A percentile compares a stretch with the other conserved stretches of the same genome.
Evolutionary conservation across 1,284 basidiomycete species (phyloP).

Genomic region (Salmacisia buchloeana): DNA sequence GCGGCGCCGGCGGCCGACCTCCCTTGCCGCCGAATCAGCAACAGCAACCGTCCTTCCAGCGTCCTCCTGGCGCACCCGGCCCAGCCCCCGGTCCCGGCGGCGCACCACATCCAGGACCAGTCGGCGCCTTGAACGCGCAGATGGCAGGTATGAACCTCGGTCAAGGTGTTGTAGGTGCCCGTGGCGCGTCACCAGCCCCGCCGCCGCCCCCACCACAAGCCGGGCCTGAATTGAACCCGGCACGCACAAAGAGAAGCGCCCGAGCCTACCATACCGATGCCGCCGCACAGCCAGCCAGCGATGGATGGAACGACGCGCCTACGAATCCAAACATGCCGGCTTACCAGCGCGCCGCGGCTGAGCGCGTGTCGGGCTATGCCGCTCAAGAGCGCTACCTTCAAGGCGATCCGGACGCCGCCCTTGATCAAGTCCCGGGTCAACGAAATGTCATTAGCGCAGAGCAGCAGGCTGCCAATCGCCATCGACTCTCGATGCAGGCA

Average conservation of each 20-base stretch:
- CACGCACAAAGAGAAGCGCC: slow-evolving; percentile 43
- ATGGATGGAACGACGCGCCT: slow-evolving; percentile 42
- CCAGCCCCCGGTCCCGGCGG: slow-evolving; percentile 9
- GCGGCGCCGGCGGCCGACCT: slow-evolving; percentile 12
- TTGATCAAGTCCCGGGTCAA: slow-evolving; percentile 48
- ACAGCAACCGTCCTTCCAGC: slow-evolving; percentile 17
- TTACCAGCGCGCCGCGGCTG: slow-evolving; percentile 45
- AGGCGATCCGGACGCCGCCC: slow-evolving; percentile 27
- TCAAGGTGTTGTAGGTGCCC: not conserved
- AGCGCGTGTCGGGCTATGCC: slow-evolving; percentile 30
- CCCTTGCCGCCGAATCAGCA: slow-evolving; percentile 20
- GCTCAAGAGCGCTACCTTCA: slow-evolving; percentile 15
- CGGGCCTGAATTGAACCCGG: slow-evolving; percentile 22
- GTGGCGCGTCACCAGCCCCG: not conserved
- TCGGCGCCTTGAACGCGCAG: slow-evolving; percentile 17
- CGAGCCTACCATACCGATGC: slow-evolving; percentile 49
- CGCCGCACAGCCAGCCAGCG: slow-evolving; percentile 16
- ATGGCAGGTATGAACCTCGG: slow-evolving; percentile 29
- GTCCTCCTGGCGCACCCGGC: slow-evolving; percentile 12
- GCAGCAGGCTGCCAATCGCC: slow-evolving; percentile 42
- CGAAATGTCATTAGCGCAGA: slow-evolving; percentile 39
- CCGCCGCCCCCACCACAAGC: slow-evolving; percentile 4
- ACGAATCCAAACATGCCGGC: slow-evolving; percentile 35
- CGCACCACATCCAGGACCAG: not conserved
- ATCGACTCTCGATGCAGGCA: slow-evolving; percentile 18